Evolutionary conservation across 1,284 basidiomycete species (phyloP).

Genomic region (Ganoderma meredithae): DNA sequence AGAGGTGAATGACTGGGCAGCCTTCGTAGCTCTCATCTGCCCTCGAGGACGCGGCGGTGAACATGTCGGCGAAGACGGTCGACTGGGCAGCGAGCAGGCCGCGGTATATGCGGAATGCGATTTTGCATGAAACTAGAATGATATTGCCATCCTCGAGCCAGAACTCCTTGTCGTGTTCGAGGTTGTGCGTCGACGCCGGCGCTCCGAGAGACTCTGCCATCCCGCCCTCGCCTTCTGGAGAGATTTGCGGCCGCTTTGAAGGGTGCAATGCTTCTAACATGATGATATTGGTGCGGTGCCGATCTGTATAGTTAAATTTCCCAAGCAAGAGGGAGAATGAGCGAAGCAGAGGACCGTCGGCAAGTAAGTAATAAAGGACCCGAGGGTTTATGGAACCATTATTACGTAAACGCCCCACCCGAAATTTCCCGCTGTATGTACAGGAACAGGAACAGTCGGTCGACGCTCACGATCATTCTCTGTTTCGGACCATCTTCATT

Average conservation of each 20-base stretch:
- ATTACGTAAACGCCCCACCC: neutral
- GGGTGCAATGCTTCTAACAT: neutral
- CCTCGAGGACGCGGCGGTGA: slow-evolving; percentile 24
- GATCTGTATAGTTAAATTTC: too few species aligned
- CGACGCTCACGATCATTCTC: neutral
- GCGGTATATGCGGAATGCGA: slow-evolving; percentile 27
- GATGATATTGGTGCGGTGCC: neutral
- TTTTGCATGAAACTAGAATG: slow-evolving; percentile 23
- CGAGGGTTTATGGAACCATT: neutral
- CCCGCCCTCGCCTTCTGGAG: neutral
- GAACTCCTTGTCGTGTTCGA: slow-evolving; percentile 12
- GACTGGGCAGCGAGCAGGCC: slow-evolving; percentile 30
- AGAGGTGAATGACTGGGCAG: slow-evolving; percentile 23
- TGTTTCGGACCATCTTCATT: too few species aligned
- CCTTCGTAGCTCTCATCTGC: slow-evolving; percentile 20
- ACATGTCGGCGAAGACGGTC: slow-evolving; percentile 26
- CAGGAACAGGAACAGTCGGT: too few species aligned
- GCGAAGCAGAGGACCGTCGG: too few species aligned
- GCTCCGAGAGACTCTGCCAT: neutral
- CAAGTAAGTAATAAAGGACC: neutral
- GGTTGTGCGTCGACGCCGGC: neutral
- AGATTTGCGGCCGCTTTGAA: neutral
- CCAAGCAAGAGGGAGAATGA: too few species aligned
- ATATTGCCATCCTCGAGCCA: slow-evolving; percentile 32
- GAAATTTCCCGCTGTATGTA: neutral